Evolutionary conservation across 2,329 filamentous ascomycete species (phyloP).

Genomic region (Rhynchosporium agropyri): DNA sequence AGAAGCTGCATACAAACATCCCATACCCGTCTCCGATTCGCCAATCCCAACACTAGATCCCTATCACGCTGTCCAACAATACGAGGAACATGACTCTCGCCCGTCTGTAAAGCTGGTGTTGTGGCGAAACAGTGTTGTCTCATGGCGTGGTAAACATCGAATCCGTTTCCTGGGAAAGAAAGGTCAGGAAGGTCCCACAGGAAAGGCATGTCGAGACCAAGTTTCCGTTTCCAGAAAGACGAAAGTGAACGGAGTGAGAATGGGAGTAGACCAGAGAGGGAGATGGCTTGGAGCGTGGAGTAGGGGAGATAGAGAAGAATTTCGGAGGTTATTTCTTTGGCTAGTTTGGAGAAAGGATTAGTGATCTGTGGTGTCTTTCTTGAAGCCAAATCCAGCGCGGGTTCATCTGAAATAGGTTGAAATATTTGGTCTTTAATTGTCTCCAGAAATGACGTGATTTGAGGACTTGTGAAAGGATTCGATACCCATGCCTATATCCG

Average conservation of each 20-base stretch:
- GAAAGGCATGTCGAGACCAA: constrained; percentile 26
- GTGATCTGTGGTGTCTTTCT: not conserved
- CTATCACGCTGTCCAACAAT: not conserved
- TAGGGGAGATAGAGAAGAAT: constrained; percentile 27
- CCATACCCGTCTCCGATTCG: constrained; percentile 15
- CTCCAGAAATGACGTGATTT: constrained; percentile 7
- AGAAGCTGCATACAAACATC: constrained; percentile 3
- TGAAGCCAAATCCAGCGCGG: not conserved
- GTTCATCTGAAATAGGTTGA: not conserved
- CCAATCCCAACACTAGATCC: constrained; percentile 3
- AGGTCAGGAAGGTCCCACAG: constrained; percentile 25
- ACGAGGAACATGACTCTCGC: not conserved
- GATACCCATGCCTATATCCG: constrained; percentile 26
- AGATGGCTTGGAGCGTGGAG: constrained; percentile 16
- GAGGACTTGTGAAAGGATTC: constrained; percentile 21
- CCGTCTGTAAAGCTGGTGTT: not conserved
- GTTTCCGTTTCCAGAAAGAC: constrained; percentile 28
- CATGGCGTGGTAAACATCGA: constrained; percentile 23
- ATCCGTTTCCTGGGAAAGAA: constrained; percentile 22
- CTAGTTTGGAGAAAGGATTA: constrained; percentile 17
- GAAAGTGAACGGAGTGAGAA: constrained; percentile 15
- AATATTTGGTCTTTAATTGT: not conserved
- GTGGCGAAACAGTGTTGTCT: constrained; percentile 25
- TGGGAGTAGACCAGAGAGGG: constrained; percentile 19
- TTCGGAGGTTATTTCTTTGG: constrained; percentile 22